Conservation (phyloP, 371 early-diverging fungal species). For the Entomophthora muscae region DNA sequence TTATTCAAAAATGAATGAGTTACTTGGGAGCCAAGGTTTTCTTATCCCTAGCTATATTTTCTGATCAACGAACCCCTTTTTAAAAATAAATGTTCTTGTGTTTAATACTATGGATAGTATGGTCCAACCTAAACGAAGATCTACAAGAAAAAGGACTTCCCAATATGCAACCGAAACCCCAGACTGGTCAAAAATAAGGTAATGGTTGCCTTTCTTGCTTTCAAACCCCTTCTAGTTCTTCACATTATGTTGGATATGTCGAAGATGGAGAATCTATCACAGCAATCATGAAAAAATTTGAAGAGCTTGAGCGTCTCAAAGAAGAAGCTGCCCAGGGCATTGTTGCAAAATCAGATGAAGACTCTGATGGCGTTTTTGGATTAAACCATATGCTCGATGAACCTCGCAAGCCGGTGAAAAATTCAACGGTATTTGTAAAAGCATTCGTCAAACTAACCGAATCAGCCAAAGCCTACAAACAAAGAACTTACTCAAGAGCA, state of each 20-base stretch:
- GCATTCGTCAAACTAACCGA: neutral
- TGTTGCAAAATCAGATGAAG: constrained; percentile 8
- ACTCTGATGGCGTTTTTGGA: constrained; percentile 8
- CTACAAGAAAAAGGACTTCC: neutral
- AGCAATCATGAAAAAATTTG: constrained; percentile 92
- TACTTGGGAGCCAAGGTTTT: too few relatives aligned
- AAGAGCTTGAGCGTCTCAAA: constrained; percentile 77
- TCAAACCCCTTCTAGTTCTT: constrained; percentile 55
- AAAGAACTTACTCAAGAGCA: constrained; percentile 52
- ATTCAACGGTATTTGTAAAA: constrained; percentile 11
- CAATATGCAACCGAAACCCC: neutral
- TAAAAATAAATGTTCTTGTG: too few relatives aligned
- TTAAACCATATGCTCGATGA: neutral
- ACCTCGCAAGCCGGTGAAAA: neutral
- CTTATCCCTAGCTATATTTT: too few relatives aligned
- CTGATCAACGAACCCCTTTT: too few relatives aligned
- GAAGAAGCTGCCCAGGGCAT: constrained; percentile 41
- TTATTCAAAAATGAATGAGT: too few relatives aligned
- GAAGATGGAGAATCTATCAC: constrained; percentile 89
- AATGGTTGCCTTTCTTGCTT: too few relatives aligned
- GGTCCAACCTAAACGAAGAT: neutral
- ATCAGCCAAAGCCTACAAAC: constrained; percentile 5
- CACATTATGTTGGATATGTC: constrained; percentile 86
- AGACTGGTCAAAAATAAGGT: neutral
- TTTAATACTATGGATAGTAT: too few relatives aligned